Evolutionary conservation across 495 filamentous ascomycete species (phyloP).

Genomic region (Pyrenopolyporus hunteri): DNA sequence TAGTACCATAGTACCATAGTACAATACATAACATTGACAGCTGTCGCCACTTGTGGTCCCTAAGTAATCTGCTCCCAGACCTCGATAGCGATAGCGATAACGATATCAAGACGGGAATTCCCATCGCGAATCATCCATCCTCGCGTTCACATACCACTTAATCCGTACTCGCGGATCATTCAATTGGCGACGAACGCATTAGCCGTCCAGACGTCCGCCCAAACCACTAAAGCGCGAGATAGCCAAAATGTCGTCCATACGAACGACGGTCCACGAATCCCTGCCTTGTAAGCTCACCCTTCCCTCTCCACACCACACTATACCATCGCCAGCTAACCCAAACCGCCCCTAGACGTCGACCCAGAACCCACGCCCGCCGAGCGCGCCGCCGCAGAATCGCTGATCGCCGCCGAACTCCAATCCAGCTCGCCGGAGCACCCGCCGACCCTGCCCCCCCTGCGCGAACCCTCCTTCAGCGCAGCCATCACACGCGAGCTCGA

Average conservation of each 20-base stretch:
- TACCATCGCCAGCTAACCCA: slow-evolving; percentile 28
- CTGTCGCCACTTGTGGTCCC: slow-evolving; percentile 13
- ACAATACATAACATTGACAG: no score
- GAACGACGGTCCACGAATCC: slow-evolving; percentile 75
- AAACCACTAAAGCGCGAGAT: background rate
- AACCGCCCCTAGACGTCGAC: slow-evolving; percentile 68
- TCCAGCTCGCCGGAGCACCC: slow-evolving; percentile 44
- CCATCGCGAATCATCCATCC: slow-evolving; percentile 14
- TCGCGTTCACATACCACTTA: background rate
- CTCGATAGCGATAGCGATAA: slow-evolving; percentile 6
- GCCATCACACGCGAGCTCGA: slow-evolving; percentile 67
- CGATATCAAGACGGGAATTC: slow-evolving; percentile 24
- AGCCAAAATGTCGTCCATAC: slow-evolving; percentile 67
- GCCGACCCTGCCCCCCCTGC: slow-evolving; percentile 45
- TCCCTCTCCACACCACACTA: slow-evolving; percentile 1
- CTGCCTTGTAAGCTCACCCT: slow-evolving; percentile 70
- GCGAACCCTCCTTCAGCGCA: slow-evolving; percentile 58
- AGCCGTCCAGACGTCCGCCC: background rate
- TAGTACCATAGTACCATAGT: no score
- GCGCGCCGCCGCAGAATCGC: slow-evolving; percentile 62
- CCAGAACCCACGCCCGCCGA: slow-evolving; percentile 63
- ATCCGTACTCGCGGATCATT: background rate
- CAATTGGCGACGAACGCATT: no score
- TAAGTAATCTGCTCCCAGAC: no score
- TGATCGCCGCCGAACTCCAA: slow-evolving; percentile 68